These are phyloP conservation scores for Darksidea phi DNA, from an alignment of 495 filamentous ascomycete species.

Conservation along the genomic window DNA sequence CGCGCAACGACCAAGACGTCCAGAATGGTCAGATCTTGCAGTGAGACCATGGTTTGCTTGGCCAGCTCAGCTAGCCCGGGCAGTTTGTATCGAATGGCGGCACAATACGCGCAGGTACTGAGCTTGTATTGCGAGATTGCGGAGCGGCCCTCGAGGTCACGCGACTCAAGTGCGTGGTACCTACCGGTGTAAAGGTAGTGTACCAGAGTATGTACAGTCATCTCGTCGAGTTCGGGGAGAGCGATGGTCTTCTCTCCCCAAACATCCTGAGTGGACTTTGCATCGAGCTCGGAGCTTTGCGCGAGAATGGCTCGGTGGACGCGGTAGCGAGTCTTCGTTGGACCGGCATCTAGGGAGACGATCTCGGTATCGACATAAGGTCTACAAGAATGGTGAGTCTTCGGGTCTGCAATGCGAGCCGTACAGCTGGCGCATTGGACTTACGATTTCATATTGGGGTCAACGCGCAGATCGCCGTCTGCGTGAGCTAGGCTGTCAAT, in stretches of 20 bases:
- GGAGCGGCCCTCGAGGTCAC: neutral
- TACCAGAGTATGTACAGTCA: slow-evolving; percentile 17
- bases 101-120: slow-evolving; percentile 16
- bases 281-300: slow-evolving; percentile 7
- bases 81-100: slow-evolving; percentile 18
- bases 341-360: slow-evolving; percentile 6
- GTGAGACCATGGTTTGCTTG: slow-evolving; percentile 4
- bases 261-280: neutral
- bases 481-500: neutral
- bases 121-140: slow-evolving; percentile 1
- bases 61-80: slow-evolving; percentile 14
- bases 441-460: slow-evolving; percentile 11
- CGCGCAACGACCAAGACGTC: slow-evolving; percentile 16
- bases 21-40: slow-evolving; percentile 9
- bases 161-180: slow-evolving; percentile 8
- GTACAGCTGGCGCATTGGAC: neutral
- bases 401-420: neutral
- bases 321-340: slow-evolving; percentile 1
- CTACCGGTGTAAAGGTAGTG: slow-evolving; percentile 24
- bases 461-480: slow-evolving; percentile 3
- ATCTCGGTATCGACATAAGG: slow-evolving; percentile 4
- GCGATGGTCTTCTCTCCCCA: slow-evolving; percentile 3
- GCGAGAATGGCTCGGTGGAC: slow-evolving; percentile 8
- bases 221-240: slow-evolving; percentile 23
- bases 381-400: neutral